These are phyloP conservation scores for Hymenoscyphus salicellus DNA, from an alignment of 2,329 filamentous ascomycete species.

Conservation along the genomic window DNA sequence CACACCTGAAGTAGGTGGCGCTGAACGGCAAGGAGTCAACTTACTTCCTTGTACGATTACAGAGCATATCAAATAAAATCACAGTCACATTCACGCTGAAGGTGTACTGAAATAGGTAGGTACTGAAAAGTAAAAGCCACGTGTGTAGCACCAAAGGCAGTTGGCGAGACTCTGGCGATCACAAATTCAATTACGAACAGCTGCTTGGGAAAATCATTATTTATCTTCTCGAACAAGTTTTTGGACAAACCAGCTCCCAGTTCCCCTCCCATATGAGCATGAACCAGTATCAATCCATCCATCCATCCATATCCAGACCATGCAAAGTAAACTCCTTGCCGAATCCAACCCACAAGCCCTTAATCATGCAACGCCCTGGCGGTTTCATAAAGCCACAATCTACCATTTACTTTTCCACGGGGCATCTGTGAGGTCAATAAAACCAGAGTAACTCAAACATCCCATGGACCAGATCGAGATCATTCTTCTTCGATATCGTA, in stretches of 20 bases:
- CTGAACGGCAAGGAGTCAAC: constrained; percentile 10
- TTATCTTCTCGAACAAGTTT: neutral
- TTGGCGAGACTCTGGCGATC: neutral
- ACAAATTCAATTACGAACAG: neutral
- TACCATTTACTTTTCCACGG: neutral
- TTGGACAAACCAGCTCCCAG: neutral
- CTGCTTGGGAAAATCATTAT: neutral
- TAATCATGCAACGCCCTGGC: neutral
- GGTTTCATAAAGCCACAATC: neutral
- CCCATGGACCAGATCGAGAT: neutral
- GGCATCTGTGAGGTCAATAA: neutral
- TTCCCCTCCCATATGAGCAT: neutral
- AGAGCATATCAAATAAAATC: neutral
- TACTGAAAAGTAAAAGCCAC: neutral
- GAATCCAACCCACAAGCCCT: neutral
- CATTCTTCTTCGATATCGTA: constrained; percentile 72
- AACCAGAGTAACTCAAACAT: neutral
- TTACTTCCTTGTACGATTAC: neutral
- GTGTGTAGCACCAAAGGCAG: neutral
- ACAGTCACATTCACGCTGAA: neutral
- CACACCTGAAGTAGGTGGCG: neutral
- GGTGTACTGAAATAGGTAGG: neutral
- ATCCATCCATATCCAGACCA: neutral
- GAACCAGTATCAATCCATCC: neutral
- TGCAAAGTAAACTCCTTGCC: neutral